A percentile compares a stretch with the other conserved stretches of the same genome.
phyloP scores from a whole-genome alignment of 306 rosid species.

The Oemleria cerasiformis region DNA sequence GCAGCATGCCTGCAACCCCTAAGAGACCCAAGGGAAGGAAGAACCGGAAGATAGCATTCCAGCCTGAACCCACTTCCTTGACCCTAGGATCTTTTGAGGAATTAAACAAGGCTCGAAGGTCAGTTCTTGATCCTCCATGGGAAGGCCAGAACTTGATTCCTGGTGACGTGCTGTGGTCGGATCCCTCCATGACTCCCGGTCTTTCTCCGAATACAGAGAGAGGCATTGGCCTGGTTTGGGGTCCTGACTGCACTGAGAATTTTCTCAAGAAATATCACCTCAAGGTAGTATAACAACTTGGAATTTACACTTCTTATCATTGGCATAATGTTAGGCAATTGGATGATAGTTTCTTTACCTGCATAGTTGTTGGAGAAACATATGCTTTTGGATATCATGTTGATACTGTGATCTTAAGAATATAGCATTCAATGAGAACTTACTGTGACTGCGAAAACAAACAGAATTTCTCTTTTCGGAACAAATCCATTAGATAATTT shows the following conservation, averaged over 20 bases:
- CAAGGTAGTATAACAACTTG: slow-evolving; percentile 40
- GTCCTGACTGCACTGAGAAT: slow-evolving; percentile 90
- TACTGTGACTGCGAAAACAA: not conserved
- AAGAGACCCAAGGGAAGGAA: slow-evolving; percentile 80
- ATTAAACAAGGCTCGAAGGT: slow-evolving; percentile 62
- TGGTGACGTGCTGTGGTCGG: slow-evolving; percentile 94
- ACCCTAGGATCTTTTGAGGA: slow-evolving; percentile 77
- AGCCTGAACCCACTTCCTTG: slow-evolving; percentile 40
- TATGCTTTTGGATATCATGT: not conserved
- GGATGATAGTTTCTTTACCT: not conserved
- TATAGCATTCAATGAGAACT: not conserved
- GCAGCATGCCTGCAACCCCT: slow-evolving; percentile 50
- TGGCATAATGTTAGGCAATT: not conserved
- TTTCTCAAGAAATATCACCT: slow-evolving; percentile 62
- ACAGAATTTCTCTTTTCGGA: not conserved
- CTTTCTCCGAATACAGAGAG: slow-evolving; percentile 81
- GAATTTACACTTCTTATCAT: not conserved
- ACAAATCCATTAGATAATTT: not conserved
- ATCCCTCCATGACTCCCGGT: slow-evolving; percentile 71
- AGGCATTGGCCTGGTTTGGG: slow-evolving; percentile 88
- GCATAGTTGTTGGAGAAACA: not conserved
- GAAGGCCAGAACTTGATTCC: slow-evolving; percentile 87
- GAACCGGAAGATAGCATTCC: slow-evolving; percentile 56
- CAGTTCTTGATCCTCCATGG: slow-evolving; percentile 97
- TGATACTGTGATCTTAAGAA: not conserved